Conservation (phyloP, 2,329 filamentous ascomycete species). For the Akanthomyces lecanii region DNA sequence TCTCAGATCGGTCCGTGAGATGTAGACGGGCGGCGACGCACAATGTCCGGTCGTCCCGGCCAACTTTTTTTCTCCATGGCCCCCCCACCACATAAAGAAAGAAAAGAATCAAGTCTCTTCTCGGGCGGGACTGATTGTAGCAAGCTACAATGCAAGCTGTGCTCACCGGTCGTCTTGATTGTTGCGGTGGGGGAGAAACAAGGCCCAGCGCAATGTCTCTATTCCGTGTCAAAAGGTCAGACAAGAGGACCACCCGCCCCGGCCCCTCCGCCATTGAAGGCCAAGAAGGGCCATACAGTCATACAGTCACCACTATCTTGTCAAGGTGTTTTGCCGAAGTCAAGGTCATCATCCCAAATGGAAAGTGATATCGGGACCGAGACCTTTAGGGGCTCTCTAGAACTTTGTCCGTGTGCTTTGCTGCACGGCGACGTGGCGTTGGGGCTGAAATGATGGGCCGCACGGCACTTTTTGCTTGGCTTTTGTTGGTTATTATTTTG, state of each 20-base stretch:
- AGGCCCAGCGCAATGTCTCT: conserved; percentile 6
- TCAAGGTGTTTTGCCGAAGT: not conserved
- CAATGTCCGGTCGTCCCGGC: not conserved
- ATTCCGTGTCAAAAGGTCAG: not conserved
- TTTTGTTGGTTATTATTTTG: not conserved
- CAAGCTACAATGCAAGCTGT: not conserved
- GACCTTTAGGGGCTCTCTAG: not conserved
- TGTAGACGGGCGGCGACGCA: not conserved
- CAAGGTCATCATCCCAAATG: not conserved
- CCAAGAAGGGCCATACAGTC: not conserved
- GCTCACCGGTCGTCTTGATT: not conserved
- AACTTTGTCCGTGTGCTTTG: not conserved
- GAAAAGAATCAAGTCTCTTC: not conserved
- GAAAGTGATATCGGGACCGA: not conserved
- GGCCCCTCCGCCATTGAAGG: not conserved
- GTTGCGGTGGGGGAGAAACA: conserved; percentile 3
- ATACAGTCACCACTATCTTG: too few relatives aligned
- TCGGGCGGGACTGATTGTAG: not conserved
- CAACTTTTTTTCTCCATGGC: too few relatives aligned
- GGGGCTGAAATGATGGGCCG: not conserved
- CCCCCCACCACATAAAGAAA: not conserved
- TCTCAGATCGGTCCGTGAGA: not conserved
- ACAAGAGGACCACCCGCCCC: not conserved
- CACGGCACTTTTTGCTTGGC: not conserved
- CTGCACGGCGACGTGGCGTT: not conserved